A percentile compares a stretch with the other conserved stretches of the same genome.
These are phyloP conservation scores for Brassica rapa DNA, from an alignment of 345 rosid species.

Conservation along the genomic window DNA sequence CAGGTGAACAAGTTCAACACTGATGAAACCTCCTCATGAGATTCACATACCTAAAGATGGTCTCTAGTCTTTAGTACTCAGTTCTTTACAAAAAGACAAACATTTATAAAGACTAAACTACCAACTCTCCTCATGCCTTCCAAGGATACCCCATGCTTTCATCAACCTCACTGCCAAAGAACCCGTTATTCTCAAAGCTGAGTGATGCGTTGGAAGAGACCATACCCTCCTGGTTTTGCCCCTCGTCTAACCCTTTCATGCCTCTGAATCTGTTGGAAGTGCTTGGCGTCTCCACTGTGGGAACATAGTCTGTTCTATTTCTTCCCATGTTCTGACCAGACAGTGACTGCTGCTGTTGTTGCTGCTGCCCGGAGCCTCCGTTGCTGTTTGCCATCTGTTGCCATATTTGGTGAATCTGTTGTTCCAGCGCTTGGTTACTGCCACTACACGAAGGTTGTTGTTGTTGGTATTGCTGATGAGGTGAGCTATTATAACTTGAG, in stretches of 20 bases:
- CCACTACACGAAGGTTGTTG: conserved; percentile 41
- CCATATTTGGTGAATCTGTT: conserved; percentile 76
- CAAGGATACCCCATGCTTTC: conserved; percentile 66
- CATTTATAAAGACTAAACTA: conserved; percentile 17
- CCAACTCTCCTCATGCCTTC: conserved; percentile 47
- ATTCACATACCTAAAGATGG: conserved; percentile 33
- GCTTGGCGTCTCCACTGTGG: conserved; percentile 41
- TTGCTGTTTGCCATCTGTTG: conserved; percentile 65
- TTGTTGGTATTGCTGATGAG: conserved; percentile 56
- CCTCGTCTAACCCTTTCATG: conserved; percentile 37
- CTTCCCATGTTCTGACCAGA: conserved; percentile 31
- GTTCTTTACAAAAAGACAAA: conserved; percentile 34
- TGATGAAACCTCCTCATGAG: conserved; percentile 25
- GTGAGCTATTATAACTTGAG: conserved; percentile 46
- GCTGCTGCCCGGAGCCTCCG: conserved; percentile 35
- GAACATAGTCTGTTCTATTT: conserved; percentile 43
- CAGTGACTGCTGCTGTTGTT: conserved; percentile 4
- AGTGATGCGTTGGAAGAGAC: conserved; percentile 59
- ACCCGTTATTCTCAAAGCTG: conserved; percentile 60
- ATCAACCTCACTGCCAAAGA: conserved; percentile 72
- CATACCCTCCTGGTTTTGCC: conserved; percentile 57
- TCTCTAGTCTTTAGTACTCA: conserved; percentile 32
- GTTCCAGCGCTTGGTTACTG: conserved; percentile 69
- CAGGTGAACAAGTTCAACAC: conserved; percentile 16
- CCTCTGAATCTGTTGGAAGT: conserved; percentile 84